phyloP scores from a whole-genome alignment of 2,329 filamentous ascomycete genomes.

The Penicillium occitanis region DNA sequence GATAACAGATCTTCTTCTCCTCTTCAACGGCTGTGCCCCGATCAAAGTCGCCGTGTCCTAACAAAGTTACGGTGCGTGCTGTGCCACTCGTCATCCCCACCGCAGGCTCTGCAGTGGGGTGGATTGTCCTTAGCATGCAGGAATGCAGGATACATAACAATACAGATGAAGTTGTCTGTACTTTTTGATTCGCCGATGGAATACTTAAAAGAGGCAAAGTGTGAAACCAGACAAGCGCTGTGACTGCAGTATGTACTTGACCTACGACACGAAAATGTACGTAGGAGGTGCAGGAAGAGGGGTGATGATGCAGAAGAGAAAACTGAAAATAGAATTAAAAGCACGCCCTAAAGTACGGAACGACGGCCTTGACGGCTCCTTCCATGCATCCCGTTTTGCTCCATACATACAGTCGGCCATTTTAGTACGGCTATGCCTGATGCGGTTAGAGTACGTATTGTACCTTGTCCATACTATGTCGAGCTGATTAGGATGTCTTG shows the following conservation, averaged over 20 bases:
- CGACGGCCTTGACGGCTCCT: conserved; percentile 4
- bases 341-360: conserved; percentile 18
- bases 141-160: not conserved
- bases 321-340: not conserved
- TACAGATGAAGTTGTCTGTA: not conserved
- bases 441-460: not conserved
- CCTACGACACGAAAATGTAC: not conserved
- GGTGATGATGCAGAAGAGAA: not conserved
- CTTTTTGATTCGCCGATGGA: conserved; percentile 1
- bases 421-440: not conserved
- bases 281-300: not conserved
- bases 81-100: conserved; percentile 4
- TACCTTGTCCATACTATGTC: not conserved
- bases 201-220: not conserved
- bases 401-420: not conserved
- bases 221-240: conserved; percentile 2
- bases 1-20: not conserved
- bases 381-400: conserved; percentile 6
- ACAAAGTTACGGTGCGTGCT: conserved; percentile 3
- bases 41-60: conserved; percentile 1
- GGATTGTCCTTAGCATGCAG: not conserved
- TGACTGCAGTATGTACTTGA: not conserved
- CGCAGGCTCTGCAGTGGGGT: not conserved
- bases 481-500: not conserved
- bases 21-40: not conserved